These are phyloP conservation scores for Myriangium duriaei DNA, from an alignment of 2,329 filamentous ascomycete species.

Conservation along the genomic window DNA sequence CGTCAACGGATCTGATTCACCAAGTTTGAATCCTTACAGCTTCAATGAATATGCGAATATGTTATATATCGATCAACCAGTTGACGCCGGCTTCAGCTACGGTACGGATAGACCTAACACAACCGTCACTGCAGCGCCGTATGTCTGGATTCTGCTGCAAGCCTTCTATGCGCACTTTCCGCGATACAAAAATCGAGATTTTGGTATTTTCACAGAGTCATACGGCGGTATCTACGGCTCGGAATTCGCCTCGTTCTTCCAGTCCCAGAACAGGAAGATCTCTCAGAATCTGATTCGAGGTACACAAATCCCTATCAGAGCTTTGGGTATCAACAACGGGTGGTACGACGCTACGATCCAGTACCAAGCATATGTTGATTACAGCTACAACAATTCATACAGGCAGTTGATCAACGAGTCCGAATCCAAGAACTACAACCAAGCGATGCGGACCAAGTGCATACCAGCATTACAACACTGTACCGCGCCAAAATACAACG, in stretches of 20 bases:
- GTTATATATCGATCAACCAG: constrained; percentile 30
- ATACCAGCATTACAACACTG: constrained; percentile 30
- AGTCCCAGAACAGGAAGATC: constrained; percentile 48
- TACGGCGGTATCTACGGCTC: constrained; percentile 51
- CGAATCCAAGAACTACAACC: constrained; percentile 21
- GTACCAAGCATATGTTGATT: constrained; percentile 26
- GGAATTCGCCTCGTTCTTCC: constrained; percentile 44
- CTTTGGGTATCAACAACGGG: constrained; percentile 45
- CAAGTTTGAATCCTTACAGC: constrained; percentile 33
- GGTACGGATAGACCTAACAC: constrained; percentile 25
- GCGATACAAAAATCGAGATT: constrained; percentile 33
- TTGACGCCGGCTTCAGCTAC: constrained; percentile 32
- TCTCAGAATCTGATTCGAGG: constrained; percentile 29
- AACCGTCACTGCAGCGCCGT: constrained; percentile 35
- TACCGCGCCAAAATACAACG: constrained; percentile 15
- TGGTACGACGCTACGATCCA: constrained; percentile 38
- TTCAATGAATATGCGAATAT: constrained; percentile 30
- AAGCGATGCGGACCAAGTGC: constrained; percentile 27
- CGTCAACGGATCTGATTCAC: constrained; percentile 28
- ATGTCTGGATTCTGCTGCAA: constrained; percentile 45
- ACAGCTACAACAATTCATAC: constrained; percentile 25
- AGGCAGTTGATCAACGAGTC: constrained; percentile 15
- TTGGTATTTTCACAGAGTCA: constrained; percentile 48
- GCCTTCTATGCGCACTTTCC: constrained; percentile 27
- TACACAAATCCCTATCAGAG: constrained; percentile 33